Evolutionary conservation across 441 rosid species (phyloP).

Genomic region (Brassica hybrid): DNA sequence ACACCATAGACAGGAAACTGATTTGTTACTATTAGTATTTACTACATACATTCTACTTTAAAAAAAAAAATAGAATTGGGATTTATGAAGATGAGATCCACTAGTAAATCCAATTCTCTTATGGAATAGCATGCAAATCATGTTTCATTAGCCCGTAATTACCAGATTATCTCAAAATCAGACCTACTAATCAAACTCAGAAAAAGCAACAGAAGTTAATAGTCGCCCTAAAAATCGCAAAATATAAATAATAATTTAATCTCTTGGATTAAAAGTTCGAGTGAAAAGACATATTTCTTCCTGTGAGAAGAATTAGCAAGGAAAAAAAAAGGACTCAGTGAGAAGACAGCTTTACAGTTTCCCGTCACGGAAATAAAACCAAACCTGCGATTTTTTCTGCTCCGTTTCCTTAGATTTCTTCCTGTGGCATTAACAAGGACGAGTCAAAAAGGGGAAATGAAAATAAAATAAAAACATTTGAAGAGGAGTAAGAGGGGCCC

Average conservation of each 20-base stretch:
- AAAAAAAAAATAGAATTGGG: not conserved
- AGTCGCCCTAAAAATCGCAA: not conserved
- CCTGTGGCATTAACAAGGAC: not conserved
- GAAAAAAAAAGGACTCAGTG: not conserved
- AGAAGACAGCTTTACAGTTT: conserved; percentile 10
- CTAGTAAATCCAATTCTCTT: not conserved
- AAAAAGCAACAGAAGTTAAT: not conserved
- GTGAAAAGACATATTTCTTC: conserved; percentile 2
- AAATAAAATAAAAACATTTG: not conserved
- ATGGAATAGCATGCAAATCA: not conserved
- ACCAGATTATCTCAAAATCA: not conserved
- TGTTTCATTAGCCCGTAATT: not conserved
- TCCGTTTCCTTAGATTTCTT: not conserved
- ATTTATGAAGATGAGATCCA: not conserved
- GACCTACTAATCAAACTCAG: not conserved
- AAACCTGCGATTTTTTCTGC: not conserved
- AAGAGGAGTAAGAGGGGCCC: not conserved
- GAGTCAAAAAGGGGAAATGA: not conserved
- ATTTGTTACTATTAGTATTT: not conserved
- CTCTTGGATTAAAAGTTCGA: not conserved
- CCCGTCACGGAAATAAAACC: not conserved
- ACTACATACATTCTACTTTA: not conserved
- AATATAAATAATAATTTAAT: not conserved
- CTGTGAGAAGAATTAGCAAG: no score
- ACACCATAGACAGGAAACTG: not conserved